A percentile compares a stretch with the other conserved stretches of the same genome.
phyloP scores from a whole-genome alignment of 192 early-diverging fungal species.

The Coemansia sp. region DNA sequence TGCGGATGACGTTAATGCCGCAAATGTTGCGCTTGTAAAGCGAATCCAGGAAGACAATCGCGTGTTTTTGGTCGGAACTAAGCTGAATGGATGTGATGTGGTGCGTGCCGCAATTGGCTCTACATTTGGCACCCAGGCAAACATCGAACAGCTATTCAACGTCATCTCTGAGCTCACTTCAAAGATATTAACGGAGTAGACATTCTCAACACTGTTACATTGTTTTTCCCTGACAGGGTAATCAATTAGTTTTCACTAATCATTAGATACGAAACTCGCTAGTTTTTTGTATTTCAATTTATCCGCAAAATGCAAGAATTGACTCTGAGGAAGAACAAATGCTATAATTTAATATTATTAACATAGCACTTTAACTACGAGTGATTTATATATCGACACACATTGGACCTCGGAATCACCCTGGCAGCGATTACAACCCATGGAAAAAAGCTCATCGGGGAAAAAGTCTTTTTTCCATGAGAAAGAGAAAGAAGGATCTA shows the following conservation, averaged over 20 bases:
- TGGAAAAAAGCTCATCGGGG: no score
- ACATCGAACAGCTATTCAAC: constrained; percentile 4
- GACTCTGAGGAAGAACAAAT: constrained; percentile 6
- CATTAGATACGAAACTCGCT: no score
- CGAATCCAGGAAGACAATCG: constrained; percentile 41
- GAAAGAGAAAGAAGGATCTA: no score
- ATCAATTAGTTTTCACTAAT: no score
- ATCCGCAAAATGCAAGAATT: constrained; percentile 9
- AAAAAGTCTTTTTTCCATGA: no score
- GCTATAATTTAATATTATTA: neutral
- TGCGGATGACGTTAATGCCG: constrained; percentile 17
- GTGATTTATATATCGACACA: neutral
- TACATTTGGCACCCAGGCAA: constrained; percentile 11
- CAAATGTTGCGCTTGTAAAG: constrained; percentile 27
- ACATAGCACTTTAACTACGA: constrained; percentile 1
- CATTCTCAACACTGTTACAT: no score
- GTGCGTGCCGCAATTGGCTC: constrained; percentile 43
- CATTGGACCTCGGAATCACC: no score
- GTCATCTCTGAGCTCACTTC: constrained; percentile 6
- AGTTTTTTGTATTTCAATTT: neutral
- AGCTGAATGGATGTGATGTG: constrained; percentile 32
- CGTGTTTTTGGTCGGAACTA: constrained; percentile 43
- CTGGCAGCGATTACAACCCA: no score
- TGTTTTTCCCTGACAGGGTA: neutral
- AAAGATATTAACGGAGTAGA: neutral